Conservation (phyloP, 768 basidiomycete species). For the Guyanaporus albipodus region DNA sequence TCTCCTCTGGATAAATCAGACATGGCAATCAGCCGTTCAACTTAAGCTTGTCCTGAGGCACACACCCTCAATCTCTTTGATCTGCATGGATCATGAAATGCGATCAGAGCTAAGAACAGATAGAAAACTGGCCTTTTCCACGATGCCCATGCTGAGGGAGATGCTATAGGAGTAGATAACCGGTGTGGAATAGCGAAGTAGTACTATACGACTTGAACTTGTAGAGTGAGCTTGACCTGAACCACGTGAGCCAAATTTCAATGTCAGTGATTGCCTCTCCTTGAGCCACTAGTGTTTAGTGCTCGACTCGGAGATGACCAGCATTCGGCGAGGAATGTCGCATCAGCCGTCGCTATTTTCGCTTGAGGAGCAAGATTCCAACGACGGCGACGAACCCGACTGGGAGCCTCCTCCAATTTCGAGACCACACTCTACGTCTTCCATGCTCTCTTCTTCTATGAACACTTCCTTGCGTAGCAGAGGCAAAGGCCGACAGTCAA, state of each 20-base stretch:
- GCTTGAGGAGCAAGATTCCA: constrained; percentile 53
- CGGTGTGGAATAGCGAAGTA: neutral
- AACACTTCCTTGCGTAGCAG: constrained; percentile 30
- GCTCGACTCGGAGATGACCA: constrained; percentile 15
- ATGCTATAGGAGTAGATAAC: no score
- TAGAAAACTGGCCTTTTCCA: constrained; percentile 73
- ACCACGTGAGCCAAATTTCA: constrained; percentile 9
- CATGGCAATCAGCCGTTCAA: constrained; percentile 9
- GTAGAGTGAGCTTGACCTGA: neutral
- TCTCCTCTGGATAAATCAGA: constrained; percentile 66
- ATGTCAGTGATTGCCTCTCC: no score
- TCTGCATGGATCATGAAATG: constrained; percentile 43
- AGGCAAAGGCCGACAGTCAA: constrained; percentile 31
- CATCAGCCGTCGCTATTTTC: constrained; percentile 70
- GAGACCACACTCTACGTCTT: constrained; percentile 20
- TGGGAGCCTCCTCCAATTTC: constrained; percentile 39
- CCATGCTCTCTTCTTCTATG: constrained; percentile 27
- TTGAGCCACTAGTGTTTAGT: no score
- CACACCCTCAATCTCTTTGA: constrained; percentile 94
- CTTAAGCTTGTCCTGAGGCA: neutral
- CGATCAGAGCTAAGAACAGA: neutral
- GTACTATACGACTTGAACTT: no score
- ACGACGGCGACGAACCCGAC: constrained; percentile 42
- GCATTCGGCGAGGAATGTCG: constrained; percentile 23
- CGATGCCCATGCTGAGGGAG: constrained; percentile 81